Base-by-base conservation (phyloP, 164 flowering plant genomes). In the Macadamia tetraphylla region DNA sequence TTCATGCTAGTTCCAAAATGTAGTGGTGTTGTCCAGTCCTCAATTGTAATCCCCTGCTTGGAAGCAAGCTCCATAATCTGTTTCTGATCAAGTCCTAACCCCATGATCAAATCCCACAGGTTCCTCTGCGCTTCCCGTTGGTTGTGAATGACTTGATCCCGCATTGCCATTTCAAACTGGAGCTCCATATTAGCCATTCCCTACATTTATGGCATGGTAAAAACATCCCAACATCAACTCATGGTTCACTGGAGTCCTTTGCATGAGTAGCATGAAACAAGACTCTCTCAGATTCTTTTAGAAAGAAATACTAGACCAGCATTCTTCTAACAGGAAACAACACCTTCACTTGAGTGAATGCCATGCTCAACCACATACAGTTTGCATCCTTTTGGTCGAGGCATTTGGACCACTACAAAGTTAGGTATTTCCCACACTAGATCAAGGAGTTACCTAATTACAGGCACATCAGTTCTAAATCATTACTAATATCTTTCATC, bases 131-230 rank as follows among this genome's bases (percentile, higher is more conserved):
- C 79, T 72, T 88, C 95, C 70, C 86, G 65, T 73, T 92, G 95
- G 71, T 80, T 85, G 81, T 88, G 75, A 70, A 92, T 92, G 64
- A 89, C 78, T 79, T 92, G 93, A 81, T 92, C 97, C 53, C 97
- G 83, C 80, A 88, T 86, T 59, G 97, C 97, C 77, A 92, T 85
- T 84, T 92, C 95, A 71, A 89, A 83, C 82, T 88, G 97, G 73
- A 92, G 97, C 77, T 92, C 97, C 6, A 88, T 83, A 74, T 92
- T 92, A n/a, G 90, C 78, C 91, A 92, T 92, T 63, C 90, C 94
- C 97, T 92, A 65, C 71, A 78, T 60, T 58, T 13, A 12, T 59
- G 23, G 17, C 30, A 67, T 32, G 32, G 52, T 48, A 14, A 43
- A 53, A 67, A 35, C 42, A 40, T 35, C 58, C 51, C 3, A 46